phyloP scores from a whole-genome alignment of 176 grass and related monocot species.

The Dactylis glomerata region DNA sequence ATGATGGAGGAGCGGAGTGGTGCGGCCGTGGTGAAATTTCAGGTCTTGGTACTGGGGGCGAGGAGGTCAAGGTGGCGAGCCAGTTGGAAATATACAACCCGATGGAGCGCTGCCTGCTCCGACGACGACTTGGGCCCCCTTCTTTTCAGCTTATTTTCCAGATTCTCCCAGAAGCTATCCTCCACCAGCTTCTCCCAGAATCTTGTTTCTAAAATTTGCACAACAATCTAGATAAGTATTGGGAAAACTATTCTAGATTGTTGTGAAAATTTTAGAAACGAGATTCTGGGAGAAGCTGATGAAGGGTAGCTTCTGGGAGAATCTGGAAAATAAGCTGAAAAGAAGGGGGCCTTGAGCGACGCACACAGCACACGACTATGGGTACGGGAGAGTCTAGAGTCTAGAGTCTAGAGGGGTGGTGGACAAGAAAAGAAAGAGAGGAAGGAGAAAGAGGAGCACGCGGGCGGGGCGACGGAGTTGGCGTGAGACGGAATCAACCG shows the following conservation, averaged over 20 bases:
- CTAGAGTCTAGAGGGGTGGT: neutral
- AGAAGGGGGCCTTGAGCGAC: neutral
- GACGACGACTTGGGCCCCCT: no score
- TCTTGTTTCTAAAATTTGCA: no score
- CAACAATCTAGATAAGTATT: no score
- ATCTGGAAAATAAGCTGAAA: no score
- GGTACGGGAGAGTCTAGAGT: neutral
- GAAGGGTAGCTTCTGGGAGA: no score
- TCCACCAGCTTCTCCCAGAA: no score
- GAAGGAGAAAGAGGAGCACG: neutral
- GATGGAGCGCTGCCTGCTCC: neutral
- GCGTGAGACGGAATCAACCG: slow-evolving; percentile 1
- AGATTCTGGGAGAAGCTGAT: no score
- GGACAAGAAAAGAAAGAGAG: neutral
- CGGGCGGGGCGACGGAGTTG: neutral
- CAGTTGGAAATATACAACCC: slow-evolving; percentile 4
- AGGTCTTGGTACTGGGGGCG: neutral
- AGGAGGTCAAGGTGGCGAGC: neutral
- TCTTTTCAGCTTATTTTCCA: no score
- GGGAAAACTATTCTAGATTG: no score
- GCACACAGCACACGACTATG: neutral
- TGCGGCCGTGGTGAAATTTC: neutral
- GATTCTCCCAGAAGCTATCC: no score
- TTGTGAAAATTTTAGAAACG: no score
- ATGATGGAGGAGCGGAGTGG: neutral